Evolutionary conservation across 1,139 yeast genomes (phyloP).

Genomic region (Eremothecium coryli): DNA sequence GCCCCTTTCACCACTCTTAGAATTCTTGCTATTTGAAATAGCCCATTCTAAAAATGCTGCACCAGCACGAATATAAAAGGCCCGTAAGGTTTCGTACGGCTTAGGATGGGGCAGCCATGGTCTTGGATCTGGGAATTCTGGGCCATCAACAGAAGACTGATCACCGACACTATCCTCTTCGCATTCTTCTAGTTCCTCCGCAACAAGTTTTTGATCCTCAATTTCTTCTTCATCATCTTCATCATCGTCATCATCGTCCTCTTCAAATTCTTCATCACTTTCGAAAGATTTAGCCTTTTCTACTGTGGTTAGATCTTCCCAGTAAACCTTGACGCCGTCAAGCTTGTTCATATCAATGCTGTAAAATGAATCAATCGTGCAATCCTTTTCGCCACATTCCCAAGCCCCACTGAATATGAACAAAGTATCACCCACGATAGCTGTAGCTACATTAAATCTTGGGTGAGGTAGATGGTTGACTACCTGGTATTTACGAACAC

Average conservation of each 20-base stretch:
- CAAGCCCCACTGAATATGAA: slow-evolving; percentile 89
- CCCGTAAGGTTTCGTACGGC: slow-evolving; percentile 79
- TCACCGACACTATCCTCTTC: slow-evolving; percentile 54
- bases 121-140: slow-evolving; percentile 77
- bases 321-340: slow-evolving; percentile 79
- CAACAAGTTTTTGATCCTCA: slow-evolving; percentile 40
- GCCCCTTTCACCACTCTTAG: slow-evolving; percentile 66
- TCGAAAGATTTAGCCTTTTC: slow-evolving; percentile 46
- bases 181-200: slow-evolving; percentile 46
- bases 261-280: slow-evolving; percentile 56
- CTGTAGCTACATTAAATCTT: slow-evolving; percentile 76
- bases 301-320: slow-evolving; percentile 74
- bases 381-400: slow-evolving; percentile 83
- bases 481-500: slow-evolving; percentile 37
- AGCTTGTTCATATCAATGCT: slow-evolving; percentile 75
- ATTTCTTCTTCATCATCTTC: slow-evolving; percentile 46
- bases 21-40: slow-evolving; percentile 51
- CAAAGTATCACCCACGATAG: slow-evolving; percentile 76
- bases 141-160: slow-evolving; percentile 42
- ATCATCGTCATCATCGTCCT: slow-evolving; percentile 52
- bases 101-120: slow-evolving; percentile 98
- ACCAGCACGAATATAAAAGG: slow-evolving; percentile 79
- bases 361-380: slow-evolving; percentile 74
- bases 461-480: slow-evolving; percentile 70
- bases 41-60: slow-evolving; percentile 89